Base-by-base conservation (phyloP, 176 grass and related monocot genomes). In the Carex myosuroides region DNA sequence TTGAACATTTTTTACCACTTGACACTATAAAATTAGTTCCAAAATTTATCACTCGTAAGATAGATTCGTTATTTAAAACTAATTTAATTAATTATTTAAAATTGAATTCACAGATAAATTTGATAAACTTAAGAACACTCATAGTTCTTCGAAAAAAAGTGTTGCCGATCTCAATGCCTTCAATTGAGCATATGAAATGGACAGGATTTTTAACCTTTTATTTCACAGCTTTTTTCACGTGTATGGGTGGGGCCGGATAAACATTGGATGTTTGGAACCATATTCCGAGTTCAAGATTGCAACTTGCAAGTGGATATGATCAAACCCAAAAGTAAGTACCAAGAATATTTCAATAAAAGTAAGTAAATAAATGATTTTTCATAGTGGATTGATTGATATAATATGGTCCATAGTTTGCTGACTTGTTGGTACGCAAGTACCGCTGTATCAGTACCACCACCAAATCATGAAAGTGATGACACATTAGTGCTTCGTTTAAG, bases 221-320 rank as follows among this genome's bases (percentile, higher is more conserved):
- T 77, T 1, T 14, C 6, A 60, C 50, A 56, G 42, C 73, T 77
- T 77, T 77, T 56, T 77, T 77, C 73, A 77, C 73, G 73, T 77
- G 73, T 5, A 17, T 6, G 3, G 70, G 50, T 77, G 50, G 50
- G 73, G 73, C 13, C 50, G 20, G 73, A 77, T 54, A 77, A 33
- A 77, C 24, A 77, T 16, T 77, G 73, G 73, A 77, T 5, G 56
- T 16, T 16, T 77, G 50, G 73, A 77, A 77, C 46, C 46, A 54
- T 77, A 77, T 77, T 77, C 73, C 50, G 1, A 56, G 46, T 55
- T 56, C 13, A 77, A 77, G 50, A 55, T 77, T 77, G 50, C 50
- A 77, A 56, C 32, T 77, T 77, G 50, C 50, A 77, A 56, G 73
- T 77, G 24, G 73, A 77, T 56, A 77, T 13, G 73, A 55, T 54